Conservation (phyloP, 441 rosid genomes). For the Mallotus repandus region DNA sequence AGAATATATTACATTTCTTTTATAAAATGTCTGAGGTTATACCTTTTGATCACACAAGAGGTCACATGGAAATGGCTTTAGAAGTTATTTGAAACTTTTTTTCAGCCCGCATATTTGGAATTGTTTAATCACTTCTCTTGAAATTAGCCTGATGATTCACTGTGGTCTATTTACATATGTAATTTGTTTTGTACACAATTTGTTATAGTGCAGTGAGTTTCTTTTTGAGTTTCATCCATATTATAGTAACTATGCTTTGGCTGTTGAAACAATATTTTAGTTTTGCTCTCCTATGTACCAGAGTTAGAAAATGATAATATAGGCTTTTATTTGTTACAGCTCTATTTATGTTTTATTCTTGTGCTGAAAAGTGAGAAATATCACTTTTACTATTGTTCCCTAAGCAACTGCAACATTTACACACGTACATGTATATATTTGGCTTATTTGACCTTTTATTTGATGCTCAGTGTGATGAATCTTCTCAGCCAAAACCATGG, state of each 20-base stretch:
- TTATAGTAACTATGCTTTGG: background rate
- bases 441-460: slow-evolving; percentile 11
- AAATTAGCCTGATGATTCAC: background rate
- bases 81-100: background rate
- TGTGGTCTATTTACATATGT: background rate
- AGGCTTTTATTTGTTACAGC: background rate
- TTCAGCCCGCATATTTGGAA: background rate
- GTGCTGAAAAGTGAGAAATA: background rate
- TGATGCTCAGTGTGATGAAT: slow-evolving; percentile 33
- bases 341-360: background rate
- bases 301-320: too few species aligned
- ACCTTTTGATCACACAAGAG: background rate
- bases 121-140: background rate
- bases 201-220: background rate
- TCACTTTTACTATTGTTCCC: background rate
- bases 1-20: background rate
- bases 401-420: background rate
- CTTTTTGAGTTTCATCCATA: background rate
- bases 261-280: too few species aligned
- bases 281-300: too few species aligned
- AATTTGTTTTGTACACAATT: background rate
- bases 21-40: background rate
- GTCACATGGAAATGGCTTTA: slow-evolving; percentile 6
- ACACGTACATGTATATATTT: background rate
- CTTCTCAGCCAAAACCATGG: slow-evolving; percentile 41